Percentiles rank a stretch among this genome's conserved stretches.
Conservation (phyloP, 2,329 filamentous ascomycete species). For the Aspergillus terreus region DNA sequence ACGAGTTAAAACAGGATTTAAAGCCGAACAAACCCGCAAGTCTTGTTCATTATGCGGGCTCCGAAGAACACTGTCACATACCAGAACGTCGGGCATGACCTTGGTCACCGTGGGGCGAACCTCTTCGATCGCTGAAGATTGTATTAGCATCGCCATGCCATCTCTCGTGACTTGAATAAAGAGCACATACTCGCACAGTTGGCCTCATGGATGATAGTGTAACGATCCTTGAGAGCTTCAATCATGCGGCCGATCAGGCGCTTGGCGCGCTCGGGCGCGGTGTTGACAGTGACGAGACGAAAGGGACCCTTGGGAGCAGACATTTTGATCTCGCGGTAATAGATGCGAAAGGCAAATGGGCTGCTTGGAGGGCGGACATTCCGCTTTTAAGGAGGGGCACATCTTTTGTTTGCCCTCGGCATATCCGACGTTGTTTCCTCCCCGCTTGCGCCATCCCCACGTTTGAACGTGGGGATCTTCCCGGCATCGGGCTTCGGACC, state of each 20-base stretch:
- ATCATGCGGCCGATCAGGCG: slow-evolving; percentile 58
- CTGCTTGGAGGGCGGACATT: not conserved
- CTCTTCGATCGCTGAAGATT: slow-evolving; percentile 46
- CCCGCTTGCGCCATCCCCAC: slow-evolving; percentile 16
- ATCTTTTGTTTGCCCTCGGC: not conserved
- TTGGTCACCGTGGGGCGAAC: slow-evolving; percentile 53
- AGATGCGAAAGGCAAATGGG: not conserved
- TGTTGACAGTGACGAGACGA: slow-evolving; percentile 66
- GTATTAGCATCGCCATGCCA: slow-evolving; percentile 1
- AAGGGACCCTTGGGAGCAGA: slow-evolving; percentile 53
- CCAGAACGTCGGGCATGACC: slow-evolving; percentile 53
- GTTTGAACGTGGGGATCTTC: slow-evolving; percentile 13
- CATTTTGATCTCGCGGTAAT: slow-evolving; percentile 16
- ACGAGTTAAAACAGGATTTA: slow-evolving; percentile 2
- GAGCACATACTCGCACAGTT: slow-evolving; percentile 58
- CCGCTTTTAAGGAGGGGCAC: not conserved
- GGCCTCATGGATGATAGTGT: slow-evolving; percentile 59
- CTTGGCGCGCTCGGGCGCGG: slow-evolving; percentile 62
- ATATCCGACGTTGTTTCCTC: not conserved
- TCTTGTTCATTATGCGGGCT: no score
- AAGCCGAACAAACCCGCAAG: slow-evolving; percentile 36
- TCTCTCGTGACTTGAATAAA: not conserved
- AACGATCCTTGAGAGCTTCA: slow-evolving; percentile 59
- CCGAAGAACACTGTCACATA: slow-evolving; percentile 28
- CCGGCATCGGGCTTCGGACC: slow-evolving; percentile 2